These are phyloP conservation scores for Dryadomyces quercivorus DNA, from an alignment of 2,329 filamentous ascomycete genomes.

Conservation along the genomic window DNA sequence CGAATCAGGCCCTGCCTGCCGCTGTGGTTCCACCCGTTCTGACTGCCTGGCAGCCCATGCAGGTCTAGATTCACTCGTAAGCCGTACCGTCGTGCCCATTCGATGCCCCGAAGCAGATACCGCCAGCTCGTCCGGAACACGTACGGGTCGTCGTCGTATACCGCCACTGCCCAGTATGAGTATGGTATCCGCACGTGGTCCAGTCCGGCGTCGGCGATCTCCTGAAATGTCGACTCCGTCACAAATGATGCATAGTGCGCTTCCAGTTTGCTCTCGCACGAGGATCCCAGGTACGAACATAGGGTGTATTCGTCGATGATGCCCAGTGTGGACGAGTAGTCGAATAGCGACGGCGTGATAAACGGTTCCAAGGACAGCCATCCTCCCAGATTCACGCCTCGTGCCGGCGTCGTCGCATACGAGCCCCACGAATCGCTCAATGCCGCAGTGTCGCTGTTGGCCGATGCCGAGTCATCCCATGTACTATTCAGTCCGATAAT, in stretches of 20 bases:
- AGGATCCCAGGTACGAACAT: conserved; percentile 53
- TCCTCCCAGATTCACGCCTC: conserved; percentile 85
- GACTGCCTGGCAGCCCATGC: conserved; percentile 81
- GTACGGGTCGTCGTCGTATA: conserved; percentile 79
- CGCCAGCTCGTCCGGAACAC: conserved; percentile 80
- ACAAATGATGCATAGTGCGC: conserved; percentile 86
- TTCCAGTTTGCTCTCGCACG: conserved; percentile 58
- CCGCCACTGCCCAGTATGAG: conserved; percentile 86
- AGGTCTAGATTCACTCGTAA: conserved; percentile 87
- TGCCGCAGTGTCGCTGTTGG: conserved; percentile 70
- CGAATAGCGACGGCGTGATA: conserved; percentile 85
- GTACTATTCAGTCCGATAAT: conserved; percentile 77
- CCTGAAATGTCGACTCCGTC: conserved; percentile 68
- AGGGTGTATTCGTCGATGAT: conserved; percentile 87
- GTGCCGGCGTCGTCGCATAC: conserved; percentile 67
- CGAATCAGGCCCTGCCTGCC: conserved; percentile 68
- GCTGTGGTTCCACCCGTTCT: conserved; percentile 97
- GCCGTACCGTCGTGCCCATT: conserved; percentile 87
- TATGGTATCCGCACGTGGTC: conserved; percentile 96
- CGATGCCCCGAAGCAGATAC: conserved; percentile 83
- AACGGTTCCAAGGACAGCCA: conserved; percentile 93
- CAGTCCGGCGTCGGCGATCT: conserved; percentile 77
- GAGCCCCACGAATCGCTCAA: conserved; percentile 63
- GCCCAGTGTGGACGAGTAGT: conserved; percentile 46
- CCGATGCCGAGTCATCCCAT: conserved; percentile 72